phyloP scores from a whole-genome alignment of 352 stramenopile genomes.

The Phytophthora crassamura region DNA sequence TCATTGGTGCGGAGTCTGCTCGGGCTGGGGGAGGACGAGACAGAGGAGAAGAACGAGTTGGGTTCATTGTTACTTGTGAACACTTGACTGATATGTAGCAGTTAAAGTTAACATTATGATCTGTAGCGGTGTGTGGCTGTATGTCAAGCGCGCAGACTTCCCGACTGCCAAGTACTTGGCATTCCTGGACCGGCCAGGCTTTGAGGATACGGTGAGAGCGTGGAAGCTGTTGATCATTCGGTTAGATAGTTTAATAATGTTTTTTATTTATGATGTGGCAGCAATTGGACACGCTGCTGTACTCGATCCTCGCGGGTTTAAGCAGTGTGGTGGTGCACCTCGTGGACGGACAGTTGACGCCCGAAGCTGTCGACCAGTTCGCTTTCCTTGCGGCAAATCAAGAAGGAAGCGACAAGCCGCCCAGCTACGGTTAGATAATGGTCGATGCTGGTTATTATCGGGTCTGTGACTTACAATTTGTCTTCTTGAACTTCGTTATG shows the following conservation, averaged over 20 bases:
- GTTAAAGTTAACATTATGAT: neutral
- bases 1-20: constrained; percentile 51
- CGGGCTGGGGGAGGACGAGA: constrained; percentile 20
- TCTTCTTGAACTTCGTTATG: neutral
- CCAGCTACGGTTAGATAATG: constrained; percentile 39
- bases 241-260: neutral
- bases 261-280: constrained; percentile 25
- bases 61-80: too few species aligned
- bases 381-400: constrained; percentile 53
- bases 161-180: constrained; percentile 78
- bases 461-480: neutral
- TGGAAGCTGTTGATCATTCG: constrained; percentile 7
- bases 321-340: constrained; percentile 83
- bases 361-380: constrained; percentile 63
- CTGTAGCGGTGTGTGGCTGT: constrained; percentile 63
- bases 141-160: constrained; percentile 71
- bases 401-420: constrained; percentile 26
- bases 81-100: too few species aligned
- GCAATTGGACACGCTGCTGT: constrained; percentile 65
- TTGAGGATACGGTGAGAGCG: constrained; percentile 36
- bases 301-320: constrained; percentile 67
- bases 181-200: constrained; percentile 66
- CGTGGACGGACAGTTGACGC: constrained; percentile 59
- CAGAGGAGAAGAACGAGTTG: constrained; percentile 8
- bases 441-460: neutral